Conservation (phyloP, 352 stramenopile species). For the Globisporangium solare region DNA sequence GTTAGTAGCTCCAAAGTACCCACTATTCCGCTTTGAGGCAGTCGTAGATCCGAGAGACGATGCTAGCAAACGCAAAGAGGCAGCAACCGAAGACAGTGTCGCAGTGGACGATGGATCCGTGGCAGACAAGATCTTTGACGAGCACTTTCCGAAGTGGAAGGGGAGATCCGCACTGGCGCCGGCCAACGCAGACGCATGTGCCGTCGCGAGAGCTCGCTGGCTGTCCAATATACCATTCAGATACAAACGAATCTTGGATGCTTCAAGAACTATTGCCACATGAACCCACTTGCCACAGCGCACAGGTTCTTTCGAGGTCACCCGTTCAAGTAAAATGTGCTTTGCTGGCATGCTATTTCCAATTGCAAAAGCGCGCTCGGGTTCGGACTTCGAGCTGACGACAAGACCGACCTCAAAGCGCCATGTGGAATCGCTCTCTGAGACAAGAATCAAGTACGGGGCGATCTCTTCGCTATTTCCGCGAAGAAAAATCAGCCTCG, state of each 20-base stretch:
- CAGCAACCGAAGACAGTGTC: not conserved
- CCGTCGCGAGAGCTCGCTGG: slow-evolving; percentile 55
- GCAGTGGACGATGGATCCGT: not conserved
- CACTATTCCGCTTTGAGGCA: slow-evolving; percentile 1
- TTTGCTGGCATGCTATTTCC: not conserved
- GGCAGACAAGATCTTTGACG: not conserved
- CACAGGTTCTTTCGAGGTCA: slow-evolving; percentile 77
- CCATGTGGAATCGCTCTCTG: slow-evolving; percentile 40
- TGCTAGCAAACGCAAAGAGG: slow-evolving; percentile 4
- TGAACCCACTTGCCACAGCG: slow-evolving; percentile 72
- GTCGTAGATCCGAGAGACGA: slow-evolving; percentile 4
- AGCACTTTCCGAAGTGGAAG: slow-evolving; percentile 48
- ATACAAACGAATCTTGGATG: slow-evolving; percentile 85
- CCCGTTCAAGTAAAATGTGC: slow-evolving; percentile 36
- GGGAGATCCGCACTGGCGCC: slow-evolving; percentile 35
- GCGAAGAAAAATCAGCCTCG: slow-evolving; percentile 69
- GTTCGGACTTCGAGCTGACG: not conserved
- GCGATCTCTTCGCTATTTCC: slow-evolving; percentile 54
- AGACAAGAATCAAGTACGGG: slow-evolving; percentile 51
- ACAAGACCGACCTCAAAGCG: slow-evolving; percentile 62
- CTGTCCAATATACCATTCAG: slow-evolving; percentile 86
- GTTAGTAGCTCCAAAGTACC: not conserved
- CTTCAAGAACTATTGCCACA: slow-evolving; percentile 83
- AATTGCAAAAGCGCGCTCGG: not conserved
- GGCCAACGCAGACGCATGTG: slow-evolving; percentile 24